phyloP scores from a whole-genome alignment of 2,329 filamentous ascomycete species.

The Chrysoporthe puriensis region DNA sequence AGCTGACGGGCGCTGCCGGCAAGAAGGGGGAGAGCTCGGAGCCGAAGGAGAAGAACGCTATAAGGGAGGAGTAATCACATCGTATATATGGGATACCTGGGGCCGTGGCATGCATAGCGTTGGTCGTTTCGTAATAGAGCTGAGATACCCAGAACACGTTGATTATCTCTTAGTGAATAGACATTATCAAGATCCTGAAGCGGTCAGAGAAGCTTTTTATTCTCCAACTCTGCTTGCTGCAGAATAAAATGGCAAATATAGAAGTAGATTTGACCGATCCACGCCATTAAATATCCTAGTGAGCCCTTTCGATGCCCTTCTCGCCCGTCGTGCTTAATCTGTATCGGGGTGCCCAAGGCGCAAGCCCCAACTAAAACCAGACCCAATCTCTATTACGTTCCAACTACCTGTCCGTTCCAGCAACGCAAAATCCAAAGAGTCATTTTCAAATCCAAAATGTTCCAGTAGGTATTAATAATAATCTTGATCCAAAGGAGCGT shows the following conservation, averaged over 20 bases:
- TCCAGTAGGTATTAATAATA: background rate
- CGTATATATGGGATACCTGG: background rate
- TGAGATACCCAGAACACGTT: slow-evolving; percentile 9
- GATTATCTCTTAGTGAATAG: background rate
- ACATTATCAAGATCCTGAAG: background rate
- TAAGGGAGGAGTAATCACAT: slow-evolving; percentile 4
- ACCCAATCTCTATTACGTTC: background rate
- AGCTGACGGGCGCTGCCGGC: slow-evolving; percentile 9
- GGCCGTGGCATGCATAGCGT: slow-evolving; percentile 2
- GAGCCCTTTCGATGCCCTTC: background rate
- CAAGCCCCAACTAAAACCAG: background rate
- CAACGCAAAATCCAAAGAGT: background rate
- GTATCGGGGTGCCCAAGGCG: background rate
- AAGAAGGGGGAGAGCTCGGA: slow-evolving; percentile 11
- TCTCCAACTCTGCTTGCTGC: slow-evolving; percentile 15
- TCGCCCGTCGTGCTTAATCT: background rate
- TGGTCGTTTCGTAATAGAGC: background rate
- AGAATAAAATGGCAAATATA: slow-evolving; percentile 10
- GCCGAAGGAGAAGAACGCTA: slow-evolving; percentile 6
- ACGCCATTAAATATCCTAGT: background rate
- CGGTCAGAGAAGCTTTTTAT: slow-evolving; percentile 4
- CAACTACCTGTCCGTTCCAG: background rate
- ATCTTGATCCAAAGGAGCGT: background rate
- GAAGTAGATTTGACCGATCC: background rate
- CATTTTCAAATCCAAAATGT: background rate